phyloP scores from a whole-genome alignment of 2,329 filamentous ascomycete species.

The Thyridium curvatum region DNA sequence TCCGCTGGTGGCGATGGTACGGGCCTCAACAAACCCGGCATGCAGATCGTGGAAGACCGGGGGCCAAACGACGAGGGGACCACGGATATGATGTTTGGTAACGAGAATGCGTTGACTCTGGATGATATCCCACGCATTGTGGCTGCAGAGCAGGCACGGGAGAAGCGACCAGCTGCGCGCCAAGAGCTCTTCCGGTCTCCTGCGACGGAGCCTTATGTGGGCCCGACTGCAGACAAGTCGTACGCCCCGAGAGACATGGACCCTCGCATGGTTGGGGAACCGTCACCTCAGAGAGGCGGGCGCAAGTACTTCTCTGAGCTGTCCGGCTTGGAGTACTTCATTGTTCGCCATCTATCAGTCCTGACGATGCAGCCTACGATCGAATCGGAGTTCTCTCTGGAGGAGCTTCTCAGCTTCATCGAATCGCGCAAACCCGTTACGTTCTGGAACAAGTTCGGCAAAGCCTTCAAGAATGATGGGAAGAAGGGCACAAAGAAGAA shows the following conservation, averaged over 20 bases:
- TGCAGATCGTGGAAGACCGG: slow-evolving; percentile 76
- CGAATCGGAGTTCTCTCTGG: slow-evolving; percentile 84
- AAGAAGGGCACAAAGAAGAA: slow-evolving; percentile 79
- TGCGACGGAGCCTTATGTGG: slow-evolving; percentile 55
- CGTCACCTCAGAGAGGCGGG: slow-evolving; percentile 41
- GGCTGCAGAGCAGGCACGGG: slow-evolving; percentile 88
- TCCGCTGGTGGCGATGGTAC: slow-evolving; percentile 59
- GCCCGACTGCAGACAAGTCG: slow-evolving; percentile 51
- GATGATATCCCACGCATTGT: slow-evolving; percentile 97
- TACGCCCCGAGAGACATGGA: slow-evolving; percentile 44
- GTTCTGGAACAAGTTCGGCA: slow-evolving; percentile 97
- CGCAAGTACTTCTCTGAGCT: slow-evolving; percentile 95
- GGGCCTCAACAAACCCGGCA: slow-evolving; percentile 46
- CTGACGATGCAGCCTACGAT: slow-evolving; percentile 91
- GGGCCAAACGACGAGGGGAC: slow-evolving; percentile 62
- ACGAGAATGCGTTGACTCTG: slow-evolving; percentile 84
- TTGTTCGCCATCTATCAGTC: slow-evolving; percentile 90
- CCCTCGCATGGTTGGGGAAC: slow-evolving; percentile 41
- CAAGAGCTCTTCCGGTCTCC: slow-evolving; percentile 57
- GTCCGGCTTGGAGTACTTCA: slow-evolving; percentile 93
- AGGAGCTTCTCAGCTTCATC: slow-evolving; percentile 86
- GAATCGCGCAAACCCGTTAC: slow-evolving; percentile 84
- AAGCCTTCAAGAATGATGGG: slow-evolving; percentile 86
- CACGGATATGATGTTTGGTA: slow-evolving; percentile 79
- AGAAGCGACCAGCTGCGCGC: slow-evolving; percentile 75